Base-by-base conservation (phyloP, 306 rosid genomes). In the Quercus ilex region DNA sequence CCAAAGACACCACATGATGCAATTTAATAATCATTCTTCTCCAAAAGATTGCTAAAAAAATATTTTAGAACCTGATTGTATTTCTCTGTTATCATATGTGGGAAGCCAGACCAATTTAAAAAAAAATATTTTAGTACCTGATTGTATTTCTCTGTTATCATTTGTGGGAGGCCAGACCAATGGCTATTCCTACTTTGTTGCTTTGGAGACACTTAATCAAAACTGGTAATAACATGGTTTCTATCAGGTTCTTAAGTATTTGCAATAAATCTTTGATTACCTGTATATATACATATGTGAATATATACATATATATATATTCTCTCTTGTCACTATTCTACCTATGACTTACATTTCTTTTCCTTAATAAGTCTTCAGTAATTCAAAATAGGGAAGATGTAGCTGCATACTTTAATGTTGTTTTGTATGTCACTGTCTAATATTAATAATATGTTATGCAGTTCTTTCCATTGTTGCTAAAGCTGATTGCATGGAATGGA, bases 401-500 rank as follows among this genome's bases (percentile, higher is more conserved):
- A 67, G 46, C 49, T 67, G 17, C 15, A 30, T 64, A 17, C 17
- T 28, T 2, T 63, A 35, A 21, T 59, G 31, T 63, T 3, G 0
- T 64, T 30, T 64, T 30, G 18, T 76, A 31, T 69, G 57, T 15
- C 49, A 64, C 65, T 64, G 20, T 83, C 82, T 86, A 78, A 85
- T 85, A 38, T 35, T 30, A 69, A 60, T 68, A 20, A 76, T 80
- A 69, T 79, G 49, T 75, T 41, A 8, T 88, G 89, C 95, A 95
- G 99, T 95, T 95, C 84, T 95, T 88, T 88, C 99, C 99, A 12
- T 83, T 95, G 89, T 71, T 95, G 87, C 88, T 95, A 77, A 95
- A 95, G 90, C 86, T 95, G 90, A 88, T 92, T 46, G 97, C 94
- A 18, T 95, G 98, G 99, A 89, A 95, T 84, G 96, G 93, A 59